Evolutionary conservation across 1,284 basidiomycete species (phyloP).

Genomic region (Irpex sp.): DNA sequence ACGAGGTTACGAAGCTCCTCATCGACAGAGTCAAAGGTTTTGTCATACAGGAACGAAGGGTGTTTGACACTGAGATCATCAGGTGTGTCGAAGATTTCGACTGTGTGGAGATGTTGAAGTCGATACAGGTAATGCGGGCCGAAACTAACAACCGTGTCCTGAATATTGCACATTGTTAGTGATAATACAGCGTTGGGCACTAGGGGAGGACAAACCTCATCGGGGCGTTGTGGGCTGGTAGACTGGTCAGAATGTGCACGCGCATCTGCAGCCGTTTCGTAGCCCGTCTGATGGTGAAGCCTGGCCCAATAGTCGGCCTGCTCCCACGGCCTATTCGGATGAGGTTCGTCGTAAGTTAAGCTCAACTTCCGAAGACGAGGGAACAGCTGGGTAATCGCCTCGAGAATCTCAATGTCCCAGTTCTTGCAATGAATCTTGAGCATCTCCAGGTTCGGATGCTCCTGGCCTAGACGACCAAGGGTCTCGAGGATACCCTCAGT

Average conservation of each 20-base stretch:
- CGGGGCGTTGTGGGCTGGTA: constrained; percentile 18
- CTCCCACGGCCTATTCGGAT: constrained; percentile 11
- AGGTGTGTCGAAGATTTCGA: constrained; percentile 21
- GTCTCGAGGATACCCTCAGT: constrained; percentile 20
- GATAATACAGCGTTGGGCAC: neutral
- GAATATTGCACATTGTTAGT: neutral
- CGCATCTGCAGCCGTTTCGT: constrained; percentile 8
- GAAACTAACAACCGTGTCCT: constrained; percentile 25
- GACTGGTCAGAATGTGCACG: constrained; percentile 7
- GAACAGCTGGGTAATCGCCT: constrained; percentile 25
- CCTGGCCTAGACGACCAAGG: constrained; percentile 15
- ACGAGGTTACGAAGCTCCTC: constrained; percentile 27
- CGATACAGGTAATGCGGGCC: constrained; percentile 25
- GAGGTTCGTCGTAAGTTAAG: constrained; percentile 18
- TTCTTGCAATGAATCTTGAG: constrained; percentile 23
- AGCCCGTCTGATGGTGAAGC: constrained; percentile 9
- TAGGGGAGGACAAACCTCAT: constrained; percentile 19
- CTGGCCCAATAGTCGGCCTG: constrained; percentile 10
- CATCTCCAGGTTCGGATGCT: constrained; percentile 20
- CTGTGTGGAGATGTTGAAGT: constrained; percentile 21
- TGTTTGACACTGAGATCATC: constrained; percentile 10
- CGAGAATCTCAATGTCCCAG: constrained; percentile 30
- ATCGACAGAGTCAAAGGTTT: constrained; percentile 20
- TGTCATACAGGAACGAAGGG: constrained; percentile 20
- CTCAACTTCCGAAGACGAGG: constrained; percentile 23